Evolutionary conservation across 176 grass and related monocot genomes (phyloP).

Genomic region (Juncus inflexus): DNA sequence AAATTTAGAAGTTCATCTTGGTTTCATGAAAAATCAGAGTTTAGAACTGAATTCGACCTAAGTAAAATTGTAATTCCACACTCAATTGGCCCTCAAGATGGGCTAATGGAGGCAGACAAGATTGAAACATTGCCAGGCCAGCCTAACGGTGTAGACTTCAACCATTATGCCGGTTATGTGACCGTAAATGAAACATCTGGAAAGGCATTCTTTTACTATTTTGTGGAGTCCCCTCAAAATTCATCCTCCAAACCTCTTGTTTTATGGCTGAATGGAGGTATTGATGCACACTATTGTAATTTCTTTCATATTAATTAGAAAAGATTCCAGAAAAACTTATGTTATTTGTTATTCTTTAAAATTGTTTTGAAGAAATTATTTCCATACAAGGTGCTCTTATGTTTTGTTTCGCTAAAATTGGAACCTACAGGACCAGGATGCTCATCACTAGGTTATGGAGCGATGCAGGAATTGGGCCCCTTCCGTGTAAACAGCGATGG

Average conservation of each 20-base stretch:
- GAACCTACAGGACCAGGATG: constrained; percentile 65
- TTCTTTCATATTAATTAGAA: too few species aligned
- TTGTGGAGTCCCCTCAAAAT: constrained; percentile 79
- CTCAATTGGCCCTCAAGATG: not conserved
- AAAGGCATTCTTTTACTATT: constrained; percentile 92
- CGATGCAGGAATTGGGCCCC: constrained; percentile 90
- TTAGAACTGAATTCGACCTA: not conserved
- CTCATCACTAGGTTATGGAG: constrained; percentile 92
- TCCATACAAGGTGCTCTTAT: too few species aligned
- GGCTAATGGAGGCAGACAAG: constrained; percentile 32
- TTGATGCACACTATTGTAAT: not conserved
- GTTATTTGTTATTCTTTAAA: constrained; percentile 10
- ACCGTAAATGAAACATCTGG: constrained; percentile 47
- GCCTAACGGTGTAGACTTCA: constrained; percentile 54
- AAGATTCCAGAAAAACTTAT: too few species aligned
- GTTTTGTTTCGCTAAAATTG: too few species aligned
- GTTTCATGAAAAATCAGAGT: too few species aligned
- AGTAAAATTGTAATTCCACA: not conserved
- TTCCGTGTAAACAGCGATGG: constrained; percentile 63
- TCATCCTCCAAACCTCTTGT: constrained; percentile 76
- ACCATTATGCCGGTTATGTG: constrained; percentile 88
- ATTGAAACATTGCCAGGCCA: constrained; percentile 72
- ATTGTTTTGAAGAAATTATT: too few species aligned
- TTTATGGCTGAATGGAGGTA: constrained; percentile 98
- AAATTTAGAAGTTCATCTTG: too few species aligned